Evolutionary conservation across 306 rosid genomes (phyloP), one percentile per base, ranked within the genome.

Genomic region (Prunus mongolica): DNA sequence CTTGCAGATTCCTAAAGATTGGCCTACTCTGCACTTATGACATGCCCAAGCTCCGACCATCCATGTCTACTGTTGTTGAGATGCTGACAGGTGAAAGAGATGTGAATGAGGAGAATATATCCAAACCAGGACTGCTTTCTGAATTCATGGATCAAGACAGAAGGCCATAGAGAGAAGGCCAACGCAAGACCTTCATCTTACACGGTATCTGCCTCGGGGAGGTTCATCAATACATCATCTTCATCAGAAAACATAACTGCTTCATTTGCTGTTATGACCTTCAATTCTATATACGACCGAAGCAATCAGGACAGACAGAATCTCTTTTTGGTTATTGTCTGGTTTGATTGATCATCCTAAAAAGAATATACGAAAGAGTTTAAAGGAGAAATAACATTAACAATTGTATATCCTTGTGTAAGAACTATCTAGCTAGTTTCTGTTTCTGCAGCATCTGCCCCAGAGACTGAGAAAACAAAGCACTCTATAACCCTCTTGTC

Each of bases 1-100:
- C 91, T 47, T 72, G 87, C 73, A 76, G 76, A 78, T 91, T 78
- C 73, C 79, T 88, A 24, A 91, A 86, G 84, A 82, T 93, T 44
- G 87, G 91, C 81, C 92, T 93, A 44, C 87, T 88, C 57, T 93
- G 98, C 93, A 85, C 89, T 8, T 97, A 89, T 76, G 93, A 89
- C 75, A 73, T 86, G 75, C 95, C 92, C 18, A 87, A 88, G 80
- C 87, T 86, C 61, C 88, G 98, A 67, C 98, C 93, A 51, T 55
- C 86, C 49, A 93, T 91, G 97, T 85, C 93, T 49, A 74, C 71
- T 3, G 91, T 89, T 16, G 89, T 88, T 68, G 54, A 75, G 69
- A 89, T 93, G 98, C 85, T 93, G 71, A 68, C 47, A 4, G 97
- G 98, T 65, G 80, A 84, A 73, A 45, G 69, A 20, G 85, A 89